Conservation (phyloP, 352 stramenopile genomes). For the Phytophthora hybrid region DNA sequence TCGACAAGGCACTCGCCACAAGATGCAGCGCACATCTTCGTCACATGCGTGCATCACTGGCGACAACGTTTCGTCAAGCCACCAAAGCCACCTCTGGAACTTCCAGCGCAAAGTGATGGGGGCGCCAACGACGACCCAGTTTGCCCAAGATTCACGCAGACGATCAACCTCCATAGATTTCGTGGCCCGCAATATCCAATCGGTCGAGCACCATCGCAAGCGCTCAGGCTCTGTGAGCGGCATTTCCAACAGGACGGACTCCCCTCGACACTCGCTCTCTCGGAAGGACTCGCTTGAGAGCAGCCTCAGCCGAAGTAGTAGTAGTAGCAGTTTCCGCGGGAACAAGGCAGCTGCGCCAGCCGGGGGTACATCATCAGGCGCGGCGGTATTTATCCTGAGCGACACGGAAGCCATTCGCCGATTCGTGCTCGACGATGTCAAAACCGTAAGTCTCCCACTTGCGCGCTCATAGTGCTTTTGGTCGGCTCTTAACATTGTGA, state of each 20-base stretch:
- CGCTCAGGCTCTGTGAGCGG: constrained; percentile 39
- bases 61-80: constrained; percentile 20
- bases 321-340: constrained; percentile 28
- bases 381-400: constrained; percentile 53
- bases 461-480: background rate
- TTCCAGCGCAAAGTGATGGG: constrained; percentile 32
- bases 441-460: constrained; percentile 49
- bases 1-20: constrained; percentile 37
- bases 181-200: constrained; percentile 50
- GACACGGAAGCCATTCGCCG: constrained; percentile 74
- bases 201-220: constrained; percentile 47
- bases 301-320: constrained; percentile 34
- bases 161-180: constrained; percentile 49
- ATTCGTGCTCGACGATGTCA: constrained; percentile 72
- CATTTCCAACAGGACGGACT: constrained; percentile 34
- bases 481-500: constrained; percentile 16
- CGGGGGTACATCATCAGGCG: constrained; percentile 14
- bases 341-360: constrained; percentile 27
- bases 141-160: constrained; percentile 34
- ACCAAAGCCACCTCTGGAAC: constrained; percentile 25
- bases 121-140: constrained; percentile 3
- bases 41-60: constrained; percentile 43
- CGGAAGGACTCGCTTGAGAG: constrained; percentile 47
- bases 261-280: constrained; percentile 33
- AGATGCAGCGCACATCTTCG: constrained; percentile 57